Percentiles rank a stretch among this genome's conserved stretches.
Evolutionary conservation across 768 basidiomycete species (phyloP).

Genomic region (Tylopilus rubrobrunneus): DNA sequence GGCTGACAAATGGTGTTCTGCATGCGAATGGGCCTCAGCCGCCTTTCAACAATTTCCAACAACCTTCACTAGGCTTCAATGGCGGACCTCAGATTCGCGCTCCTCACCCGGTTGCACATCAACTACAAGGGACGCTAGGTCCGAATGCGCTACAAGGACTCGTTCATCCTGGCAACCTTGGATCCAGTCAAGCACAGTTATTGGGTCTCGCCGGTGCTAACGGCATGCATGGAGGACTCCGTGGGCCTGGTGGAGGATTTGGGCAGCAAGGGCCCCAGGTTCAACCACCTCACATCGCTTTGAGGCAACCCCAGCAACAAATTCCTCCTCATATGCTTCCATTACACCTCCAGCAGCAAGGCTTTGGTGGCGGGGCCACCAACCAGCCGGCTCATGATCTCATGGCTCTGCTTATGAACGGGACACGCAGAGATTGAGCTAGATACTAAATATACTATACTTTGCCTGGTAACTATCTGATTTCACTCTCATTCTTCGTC

Average conservation of each 20-base stretch:
- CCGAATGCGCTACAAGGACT: conserved; percentile 51
- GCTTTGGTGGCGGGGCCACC: conserved; percentile 40
- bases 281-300: conserved; percentile 27
- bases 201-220: conserved; percentile 43
- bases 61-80: conserved; percentile 43
- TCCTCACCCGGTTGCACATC: conserved; percentile 44
- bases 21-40: conserved; percentile 47
- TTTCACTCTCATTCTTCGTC: conserved; percentile 9
- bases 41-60: conserved; percentile 52
- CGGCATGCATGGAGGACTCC: conserved; percentile 42
- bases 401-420: conserved; percentile 82
- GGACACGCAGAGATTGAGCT: conserved; percentile 58
- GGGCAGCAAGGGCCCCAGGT: conserved; percentile 31
- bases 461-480: conserved; percentile 8
- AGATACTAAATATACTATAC: conserved; percentile 13
- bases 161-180: conserved; percentile 50
- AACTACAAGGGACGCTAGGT: conserved; percentile 43
- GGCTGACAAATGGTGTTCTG: conserved; percentile 44
- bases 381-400: conserved; percentile 67
- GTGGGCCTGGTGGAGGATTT: conserved; percentile 44
- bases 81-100: conserved; percentile 45
- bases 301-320: conserved; percentile 45
- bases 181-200: conserved; percentile 46
- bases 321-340: conserved; percentile 50
- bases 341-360: conserved; percentile 62